These are phyloP conservation scores for Mangifera indica DNA, from an alignment of 345 rosid species.

Conservation along the genomic window DNA sequence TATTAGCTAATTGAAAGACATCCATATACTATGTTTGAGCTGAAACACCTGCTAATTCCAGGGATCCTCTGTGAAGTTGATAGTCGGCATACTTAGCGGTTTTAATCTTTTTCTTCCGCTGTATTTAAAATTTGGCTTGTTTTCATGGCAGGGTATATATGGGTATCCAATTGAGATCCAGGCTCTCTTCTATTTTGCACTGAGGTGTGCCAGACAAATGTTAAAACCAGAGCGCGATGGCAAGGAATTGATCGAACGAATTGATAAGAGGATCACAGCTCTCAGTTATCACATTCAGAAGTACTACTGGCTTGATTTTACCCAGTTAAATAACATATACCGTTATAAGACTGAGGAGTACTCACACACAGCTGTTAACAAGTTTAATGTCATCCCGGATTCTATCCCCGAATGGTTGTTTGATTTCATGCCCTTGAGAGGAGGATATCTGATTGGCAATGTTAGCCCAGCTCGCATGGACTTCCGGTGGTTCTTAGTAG, in stretches of 20 bases:
- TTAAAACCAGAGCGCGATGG: slow-evolving; percentile 53
- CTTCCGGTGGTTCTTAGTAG: too few species aligned
- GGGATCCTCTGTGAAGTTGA: too few species aligned
- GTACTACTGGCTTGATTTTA: slow-evolving; percentile 53
- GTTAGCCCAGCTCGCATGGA: slow-evolving; percentile 56
- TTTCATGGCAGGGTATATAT: slow-evolving; percentile 35
- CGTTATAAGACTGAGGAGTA: slow-evolving; percentile 54
- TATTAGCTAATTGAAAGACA: background rate
- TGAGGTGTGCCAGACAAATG: slow-evolving; percentile 56
- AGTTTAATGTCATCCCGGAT: slow-evolving; percentile 52
- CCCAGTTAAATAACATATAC: slow-evolving; percentile 49
- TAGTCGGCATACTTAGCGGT: background rate
- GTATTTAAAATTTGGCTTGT: background rate
- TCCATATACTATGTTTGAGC: too few species aligned
- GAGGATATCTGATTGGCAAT: slow-evolving; percentile 46
- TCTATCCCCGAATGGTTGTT: slow-evolving; percentile 59
- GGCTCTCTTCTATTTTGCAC: slow-evolving; percentile 55
- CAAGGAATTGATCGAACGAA: slow-evolving; percentile 50
- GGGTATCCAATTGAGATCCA: slow-evolving; percentile 63
- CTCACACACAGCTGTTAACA: slow-evolving; percentile 56
- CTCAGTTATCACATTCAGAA: slow-evolving; percentile 44
- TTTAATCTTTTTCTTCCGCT: background rate
- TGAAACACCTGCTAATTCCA: too few species aligned
- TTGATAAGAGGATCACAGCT: slow-evolving; percentile 47
- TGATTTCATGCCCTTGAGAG: slow-evolving; percentile 51